Evolutionary conservation across 1,139 yeast genomes (phyloP).

Genomic region (Zygosaccharomyces pseudobailii): DNA sequence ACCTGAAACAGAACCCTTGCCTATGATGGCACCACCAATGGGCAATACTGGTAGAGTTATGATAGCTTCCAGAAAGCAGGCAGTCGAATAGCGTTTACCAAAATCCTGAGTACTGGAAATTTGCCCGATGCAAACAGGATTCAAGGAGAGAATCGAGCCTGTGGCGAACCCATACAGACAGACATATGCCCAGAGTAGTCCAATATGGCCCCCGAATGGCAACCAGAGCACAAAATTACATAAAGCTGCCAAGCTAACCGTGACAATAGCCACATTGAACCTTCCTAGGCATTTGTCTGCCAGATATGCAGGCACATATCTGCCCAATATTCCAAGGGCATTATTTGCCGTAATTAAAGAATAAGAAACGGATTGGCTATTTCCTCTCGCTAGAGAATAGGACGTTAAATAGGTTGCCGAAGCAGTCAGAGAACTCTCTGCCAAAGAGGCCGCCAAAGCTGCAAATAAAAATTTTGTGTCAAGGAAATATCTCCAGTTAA

Average conservation of each 20-base stretch:
- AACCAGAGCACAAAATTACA: slow-evolving; percentile 33
- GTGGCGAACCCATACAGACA: slow-evolving; percentile 36
- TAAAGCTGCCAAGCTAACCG: slow-evolving; percentile 42
- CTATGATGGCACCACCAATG: slow-evolving; percentile 48
- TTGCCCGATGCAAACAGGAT: slow-evolving; percentile 50
- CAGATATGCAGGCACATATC: slow-evolving; percentile 50
- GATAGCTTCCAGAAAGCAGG: slow-evolving; percentile 43
- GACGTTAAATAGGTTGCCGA: slow-evolving; percentile 33
- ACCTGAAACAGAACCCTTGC: slow-evolving; percentile 31
- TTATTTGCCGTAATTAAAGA: slow-evolving; percentile 52
- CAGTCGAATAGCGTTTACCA: slow-evolving; percentile 48
- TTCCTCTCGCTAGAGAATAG: slow-evolving; percentile 38
- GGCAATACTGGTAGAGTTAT: slow-evolving; percentile 46
- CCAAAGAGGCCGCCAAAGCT: slow-evolving; percentile 42
- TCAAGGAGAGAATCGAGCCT: slow-evolving; percentile 38
- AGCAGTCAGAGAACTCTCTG: slow-evolving; percentile 53
- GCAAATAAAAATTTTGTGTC: slow-evolving; percentile 41
- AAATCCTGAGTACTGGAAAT: slow-evolving; percentile 47
- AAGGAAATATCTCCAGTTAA: slow-evolving; percentile 36
- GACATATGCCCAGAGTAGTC: slow-evolving; percentile 35
- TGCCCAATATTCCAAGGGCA: slow-evolving; percentile 55
- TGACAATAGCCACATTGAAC: slow-evolving; percentile 48
- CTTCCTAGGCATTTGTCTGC: slow-evolving; percentile 54
- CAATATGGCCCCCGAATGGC: slow-evolving; percentile 35
- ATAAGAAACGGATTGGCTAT: slow-evolving; percentile 48